Conservation (phyloP, 2,329 filamentous ascomycete species). For the Ophiostoma piceae region DNA sequence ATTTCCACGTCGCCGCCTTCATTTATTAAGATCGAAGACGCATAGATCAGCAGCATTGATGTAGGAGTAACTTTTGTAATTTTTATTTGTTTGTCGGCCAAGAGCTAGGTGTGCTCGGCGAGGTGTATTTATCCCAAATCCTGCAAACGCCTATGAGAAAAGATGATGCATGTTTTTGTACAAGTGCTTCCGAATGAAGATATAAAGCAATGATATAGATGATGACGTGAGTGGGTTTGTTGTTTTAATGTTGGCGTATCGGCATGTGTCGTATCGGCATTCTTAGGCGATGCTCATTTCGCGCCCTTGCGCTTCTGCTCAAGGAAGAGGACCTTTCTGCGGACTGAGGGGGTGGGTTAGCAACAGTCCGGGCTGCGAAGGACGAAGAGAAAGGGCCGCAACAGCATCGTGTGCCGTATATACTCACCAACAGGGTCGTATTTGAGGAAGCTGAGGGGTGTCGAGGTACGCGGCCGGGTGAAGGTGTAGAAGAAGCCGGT, state of each 20-base stretch:
- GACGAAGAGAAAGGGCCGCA: background rate
- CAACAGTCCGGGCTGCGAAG: background rate
- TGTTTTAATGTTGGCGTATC: background rate
- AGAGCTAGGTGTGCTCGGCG: slow-evolving; percentile 9
- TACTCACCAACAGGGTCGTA: slow-evolving; percentile 86
- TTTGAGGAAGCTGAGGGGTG: slow-evolving; percentile 94
- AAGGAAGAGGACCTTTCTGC: slow-evolving; percentile 91
- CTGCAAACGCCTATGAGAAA: slow-evolving; percentile 23
- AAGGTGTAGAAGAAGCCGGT: slow-evolving; percentile 96
- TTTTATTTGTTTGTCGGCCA: background rate
- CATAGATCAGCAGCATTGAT: background rate
- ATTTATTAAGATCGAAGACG: slow-evolving; percentile 17
- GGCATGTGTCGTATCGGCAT: background rate
- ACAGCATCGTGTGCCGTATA: background rate
- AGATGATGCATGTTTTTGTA: slow-evolving; percentile 20
- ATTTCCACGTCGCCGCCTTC: slow-evolving; percentile 13
- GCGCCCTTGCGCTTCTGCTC: slow-evolving; percentile 70
- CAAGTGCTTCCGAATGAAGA: slow-evolving; percentile 15
- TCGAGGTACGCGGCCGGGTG: slow-evolving; percentile 70
- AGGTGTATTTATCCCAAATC: slow-evolving; percentile 20
- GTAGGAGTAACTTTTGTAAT: background rate
- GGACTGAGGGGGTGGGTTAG: slow-evolving; percentile 55
- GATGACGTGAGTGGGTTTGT: slow-evolving; percentile 6
- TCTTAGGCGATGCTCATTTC: slow-evolving; percentile 11
- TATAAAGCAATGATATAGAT: background rate